phyloP scores from a whole-genome alignment of 169 alveolate species.

The Plasmodium ovale region DNA sequence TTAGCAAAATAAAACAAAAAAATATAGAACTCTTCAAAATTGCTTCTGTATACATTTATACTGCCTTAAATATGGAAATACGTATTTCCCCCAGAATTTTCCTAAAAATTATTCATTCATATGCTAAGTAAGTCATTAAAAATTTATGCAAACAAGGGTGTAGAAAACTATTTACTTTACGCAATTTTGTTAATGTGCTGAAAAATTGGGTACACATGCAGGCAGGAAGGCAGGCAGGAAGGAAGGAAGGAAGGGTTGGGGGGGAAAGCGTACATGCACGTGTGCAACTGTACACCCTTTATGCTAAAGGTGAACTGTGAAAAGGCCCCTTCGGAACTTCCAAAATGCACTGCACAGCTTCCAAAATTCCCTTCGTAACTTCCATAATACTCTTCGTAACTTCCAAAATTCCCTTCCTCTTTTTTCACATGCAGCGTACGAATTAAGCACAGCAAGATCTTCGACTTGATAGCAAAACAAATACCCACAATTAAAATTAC shows the following conservation, averaged over 20 bases:
- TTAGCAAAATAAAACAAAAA: conserved; percentile 78
- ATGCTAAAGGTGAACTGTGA: too few species aligned
- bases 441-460: conserved; percentile 68
- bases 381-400: not conserved
- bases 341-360: too few species aligned
- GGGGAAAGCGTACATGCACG: too few species aligned
- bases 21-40: conserved; percentile 82
- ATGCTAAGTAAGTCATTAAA: conserved; percentile 79
- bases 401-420: not conserved
- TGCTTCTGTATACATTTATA: conserved; percentile 79
- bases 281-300: too few species aligned
- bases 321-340: too few species aligned
- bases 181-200: too few species aligned
- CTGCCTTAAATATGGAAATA: conserved; percentile 62
- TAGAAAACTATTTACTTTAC: too few species aligned
- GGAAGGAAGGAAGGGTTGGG: too few species aligned
- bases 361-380: too few species aligned
- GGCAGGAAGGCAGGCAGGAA: not conserved
- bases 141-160: too few species aligned
- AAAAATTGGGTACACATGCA: too few species aligned
- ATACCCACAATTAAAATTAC: conserved; percentile 70
- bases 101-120: conserved; percentile 78
- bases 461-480: conserved; percentile 67
- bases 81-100: conserved; percentile 77
- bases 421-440: conserved; percentile 28